Evolutionary conservation across 2,329 filamentous ascomycete genomes (phyloP).

Genomic region (Teratosphaeria viscida): DNA sequence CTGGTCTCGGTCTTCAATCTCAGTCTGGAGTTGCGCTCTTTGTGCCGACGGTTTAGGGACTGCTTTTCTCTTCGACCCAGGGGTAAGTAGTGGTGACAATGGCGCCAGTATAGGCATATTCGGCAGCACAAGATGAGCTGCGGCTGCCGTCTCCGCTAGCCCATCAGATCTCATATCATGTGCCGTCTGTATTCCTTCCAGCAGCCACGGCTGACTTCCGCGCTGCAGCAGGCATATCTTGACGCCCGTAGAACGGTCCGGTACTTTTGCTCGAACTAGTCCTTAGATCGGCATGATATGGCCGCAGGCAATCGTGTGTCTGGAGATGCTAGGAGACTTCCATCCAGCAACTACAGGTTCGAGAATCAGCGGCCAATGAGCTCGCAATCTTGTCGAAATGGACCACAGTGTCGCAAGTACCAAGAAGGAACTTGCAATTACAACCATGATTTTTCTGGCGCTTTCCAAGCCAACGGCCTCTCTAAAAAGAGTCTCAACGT

Average conservation of each 20-base stretch:
- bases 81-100: neutral
- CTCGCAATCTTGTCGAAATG: constrained; percentile 22
- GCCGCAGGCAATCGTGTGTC: constrained; percentile 18
- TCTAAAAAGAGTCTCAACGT: constrained; percentile 75
- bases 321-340: constrained; percentile 20
- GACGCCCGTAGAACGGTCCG: neutral
- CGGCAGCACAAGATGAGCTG: neutral
- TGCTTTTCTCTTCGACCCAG: neutral
- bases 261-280: neutral
- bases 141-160: neutral
- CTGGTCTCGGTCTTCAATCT: neutral
- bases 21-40: neutral
- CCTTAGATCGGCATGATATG: constrained; percentile 20
- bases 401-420: constrained; percentile 24
- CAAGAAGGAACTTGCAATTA: constrained; percentile 26
- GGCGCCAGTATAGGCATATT: neutral
- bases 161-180: neutral
- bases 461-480: constrained; percentile 15
- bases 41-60: neutral
- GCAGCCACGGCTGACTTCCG: neutral
- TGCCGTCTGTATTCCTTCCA: neutral
- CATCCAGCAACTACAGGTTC: constrained; percentile 12
- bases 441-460: constrained; percentile 23
- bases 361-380: constrained; percentile 22
- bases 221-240: neutral